Base-by-base conservation (phyloP, 2,329 filamentous ascomycete genomes). In the Capronia epimyces region DNA sequence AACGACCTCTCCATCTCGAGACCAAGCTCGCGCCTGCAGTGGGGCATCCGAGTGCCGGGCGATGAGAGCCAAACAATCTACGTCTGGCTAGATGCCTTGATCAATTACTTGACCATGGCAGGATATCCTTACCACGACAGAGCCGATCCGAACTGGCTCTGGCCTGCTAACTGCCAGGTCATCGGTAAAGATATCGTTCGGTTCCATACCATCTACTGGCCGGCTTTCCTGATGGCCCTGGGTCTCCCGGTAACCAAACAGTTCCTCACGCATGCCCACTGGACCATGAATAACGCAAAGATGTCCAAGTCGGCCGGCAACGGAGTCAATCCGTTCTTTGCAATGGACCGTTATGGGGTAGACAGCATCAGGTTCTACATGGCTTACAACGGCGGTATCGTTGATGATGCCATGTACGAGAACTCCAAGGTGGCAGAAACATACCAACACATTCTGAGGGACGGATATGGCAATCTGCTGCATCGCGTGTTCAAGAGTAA, bases 141-240 rank as follows among this genome's bases (percentile, higher is more conserved):
- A 1, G 71, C 77, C 3, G 81, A 86, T 53, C 67, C 74, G 12
- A 72, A 71, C 16, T 78, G 78, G 43, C 82, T 87, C 20, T 98
- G 93, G 91, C 93, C 93, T 3, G 88, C 89, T 7, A 84, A 98
- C 66, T 78, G 93, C 15, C 93, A 98, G 40, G 82, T 98, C 21
- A 84, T 98, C 49, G 93, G 93, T 43, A 98, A 98, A 69, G 93
- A 98, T 67, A 98, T 98, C 59, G 76, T 95, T 50, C 85, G 76
- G 15, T 98, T 98, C 69, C 94, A 98, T 67, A 91, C 88, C 68
- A 84, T 98, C 42, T 98, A 98, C 74, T 98, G 94, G 93, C 93
- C 93, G 0, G 93, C 93, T 2, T 86, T 98, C 61, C 81, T 98
- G 13, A 85, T 98, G 78, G 91, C 93, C 1, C 74, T 96, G 12